Evolutionary conservation across 2,329 filamentous ascomycete genomes (phyloP).

Genomic region (Sarocladium oryzae): DNA sequence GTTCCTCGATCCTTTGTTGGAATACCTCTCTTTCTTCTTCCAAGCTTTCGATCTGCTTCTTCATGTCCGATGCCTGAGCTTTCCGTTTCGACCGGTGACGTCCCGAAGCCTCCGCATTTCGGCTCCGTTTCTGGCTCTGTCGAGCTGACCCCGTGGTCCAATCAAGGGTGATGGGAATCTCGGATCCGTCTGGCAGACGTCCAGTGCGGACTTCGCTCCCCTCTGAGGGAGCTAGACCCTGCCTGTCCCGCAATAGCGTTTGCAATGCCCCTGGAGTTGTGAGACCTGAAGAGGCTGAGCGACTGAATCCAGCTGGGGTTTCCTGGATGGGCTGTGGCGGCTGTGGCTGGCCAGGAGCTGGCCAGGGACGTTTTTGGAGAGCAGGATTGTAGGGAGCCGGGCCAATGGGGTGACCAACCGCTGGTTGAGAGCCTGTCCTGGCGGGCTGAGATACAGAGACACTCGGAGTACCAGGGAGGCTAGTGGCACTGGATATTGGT

Average conservation of each 20-base stretch:
- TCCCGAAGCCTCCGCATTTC: slow-evolving; percentile 80
- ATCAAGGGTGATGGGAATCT: neutral
- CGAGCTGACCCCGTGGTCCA: slow-evolving; percentile 5
- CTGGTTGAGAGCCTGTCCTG: neutral
- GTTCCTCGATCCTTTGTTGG: slow-evolving; percentile 42
- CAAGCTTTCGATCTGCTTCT: slow-evolving; percentile 60
- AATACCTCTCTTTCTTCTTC: slow-evolving; percentile 64
- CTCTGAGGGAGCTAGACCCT: neutral
- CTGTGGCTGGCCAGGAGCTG: neutral
- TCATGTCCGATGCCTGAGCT: slow-evolving; percentile 70
- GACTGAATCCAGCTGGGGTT: neutral
- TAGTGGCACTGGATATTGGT: slow-evolving; percentile 2
- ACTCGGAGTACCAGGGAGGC: neutral
- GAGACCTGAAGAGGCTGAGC: neutral
- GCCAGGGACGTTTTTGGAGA: neutral
- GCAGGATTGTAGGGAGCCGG: neutral
- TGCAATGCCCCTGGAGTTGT: neutral
- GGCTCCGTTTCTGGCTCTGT: slow-evolving; percentile 70
- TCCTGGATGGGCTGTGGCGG: neutral
- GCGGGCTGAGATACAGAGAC: neutral
- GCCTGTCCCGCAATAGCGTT: neutral
- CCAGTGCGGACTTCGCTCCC: neutral
- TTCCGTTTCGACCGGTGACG: slow-evolving; percentile 77
- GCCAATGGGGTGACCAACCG: neutral
- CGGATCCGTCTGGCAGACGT: neutral